These are phyloP conservation scores for Nigrospora osmanthi DNA, from an alignment of 2,329 filamentous ascomycete genomes.

Conservation along the genomic window DNA sequence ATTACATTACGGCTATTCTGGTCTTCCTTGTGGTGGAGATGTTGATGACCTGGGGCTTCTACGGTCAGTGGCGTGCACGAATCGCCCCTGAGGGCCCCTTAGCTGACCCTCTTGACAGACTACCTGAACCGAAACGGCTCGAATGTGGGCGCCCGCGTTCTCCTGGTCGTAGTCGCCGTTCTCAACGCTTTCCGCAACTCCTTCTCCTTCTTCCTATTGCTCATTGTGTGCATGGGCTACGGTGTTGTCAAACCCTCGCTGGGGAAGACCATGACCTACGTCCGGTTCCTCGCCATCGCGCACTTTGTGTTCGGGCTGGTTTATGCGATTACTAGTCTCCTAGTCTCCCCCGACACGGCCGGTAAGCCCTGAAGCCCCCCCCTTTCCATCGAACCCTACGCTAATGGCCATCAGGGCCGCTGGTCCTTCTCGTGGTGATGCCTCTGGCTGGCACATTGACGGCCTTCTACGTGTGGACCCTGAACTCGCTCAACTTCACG, in stretches of 20 bases:
- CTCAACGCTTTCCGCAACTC: slow-evolving; percentile 92
- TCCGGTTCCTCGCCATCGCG: slow-evolving; percentile 80
- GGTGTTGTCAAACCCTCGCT: slow-evolving; percentile 92
- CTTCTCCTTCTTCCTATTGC: slow-evolving; percentile 94
- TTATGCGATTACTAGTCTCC: slow-evolving; percentile 82
- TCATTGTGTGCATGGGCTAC: slow-evolving; percentile 99
- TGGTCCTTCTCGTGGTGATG: slow-evolving; percentile 87
- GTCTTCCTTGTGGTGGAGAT: slow-evolving; percentile 93
- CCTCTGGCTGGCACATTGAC: slow-evolving; percentile 88
- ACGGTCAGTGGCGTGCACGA: slow-evolving; percentile 47
- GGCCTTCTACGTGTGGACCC: slow-evolving; percentile 96
- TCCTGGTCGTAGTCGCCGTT: slow-evolving; percentile 86
- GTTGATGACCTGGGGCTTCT: slow-evolving; percentile 98
- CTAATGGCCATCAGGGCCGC: slow-evolving; percentile 50
- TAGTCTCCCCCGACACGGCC: slow-evolving; percentile 81
- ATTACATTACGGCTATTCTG: slow-evolving; percentile 96
- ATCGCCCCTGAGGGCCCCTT: too few relatives aligned
- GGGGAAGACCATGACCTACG: slow-evolving; percentile 88
- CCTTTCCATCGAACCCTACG: too few relatives aligned
- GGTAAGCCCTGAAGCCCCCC: slow-evolving; percentile 31
- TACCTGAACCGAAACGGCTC: slow-evolving; percentile 87
- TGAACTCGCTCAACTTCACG: slow-evolving; percentile 89
- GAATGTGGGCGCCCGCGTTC: slow-evolving; percentile 72
- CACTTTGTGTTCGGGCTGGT: slow-evolving; percentile 95
- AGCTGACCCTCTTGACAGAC: slow-evolving; percentile 47